Conservation (phyloP, 805 yeast genomes). For the Starmerella tilneyi region DNA sequence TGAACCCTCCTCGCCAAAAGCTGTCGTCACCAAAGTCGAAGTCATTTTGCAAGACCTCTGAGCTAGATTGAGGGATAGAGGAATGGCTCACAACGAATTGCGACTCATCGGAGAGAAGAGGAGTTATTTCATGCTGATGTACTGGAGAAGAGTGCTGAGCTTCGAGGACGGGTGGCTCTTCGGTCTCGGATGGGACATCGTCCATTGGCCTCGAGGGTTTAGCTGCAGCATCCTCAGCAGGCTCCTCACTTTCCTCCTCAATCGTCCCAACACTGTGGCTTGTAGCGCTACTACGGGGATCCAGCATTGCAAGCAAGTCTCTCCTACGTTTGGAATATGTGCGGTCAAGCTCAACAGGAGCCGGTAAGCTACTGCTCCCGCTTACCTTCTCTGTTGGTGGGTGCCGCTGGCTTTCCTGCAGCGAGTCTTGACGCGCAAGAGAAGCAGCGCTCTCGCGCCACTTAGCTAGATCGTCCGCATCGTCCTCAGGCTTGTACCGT, state of each 20-base stretch:
- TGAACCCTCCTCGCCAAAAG: constrained; percentile 10
- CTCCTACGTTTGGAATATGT: constrained; percentile 24
- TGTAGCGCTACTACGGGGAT: constrained; percentile 18
- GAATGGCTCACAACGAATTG: constrained; percentile 1
- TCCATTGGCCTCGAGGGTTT: too few relatives aligned
- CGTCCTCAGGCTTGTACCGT: constrained; percentile 2
- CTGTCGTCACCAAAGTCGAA: constrained; percentile 14
- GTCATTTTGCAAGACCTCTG: constrained; percentile 2
- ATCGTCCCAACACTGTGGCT: constrained; percentile 9
- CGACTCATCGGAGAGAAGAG: constrained; percentile 4
- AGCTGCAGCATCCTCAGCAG: constrained; percentile 3
- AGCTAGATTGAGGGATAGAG: constrained; percentile 1
- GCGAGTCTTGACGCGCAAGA: constrained; percentile 29
- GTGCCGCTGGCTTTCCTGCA: constrained; percentile 29
- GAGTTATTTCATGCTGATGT: background rate
- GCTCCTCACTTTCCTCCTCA: constrained; percentile 19
- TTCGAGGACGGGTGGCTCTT: background rate
- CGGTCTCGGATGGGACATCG: background rate
- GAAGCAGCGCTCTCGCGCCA: constrained; percentile 15
- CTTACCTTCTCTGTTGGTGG: constrained; percentile 23
- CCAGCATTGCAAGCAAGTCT: constrained; percentile 20
- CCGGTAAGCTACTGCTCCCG: constrained; percentile 11
- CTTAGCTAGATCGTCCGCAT: constrained; percentile 9
- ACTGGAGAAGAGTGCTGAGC: background rate
- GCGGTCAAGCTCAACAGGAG: constrained; percentile 21